Percentiles rank a stretch among this genome's conserved stretches.
These are phyloP conservation scores for Naegleria gruberi DNA, from an alignment of 208 protist species.

Conservation along the genomic window DNA sequence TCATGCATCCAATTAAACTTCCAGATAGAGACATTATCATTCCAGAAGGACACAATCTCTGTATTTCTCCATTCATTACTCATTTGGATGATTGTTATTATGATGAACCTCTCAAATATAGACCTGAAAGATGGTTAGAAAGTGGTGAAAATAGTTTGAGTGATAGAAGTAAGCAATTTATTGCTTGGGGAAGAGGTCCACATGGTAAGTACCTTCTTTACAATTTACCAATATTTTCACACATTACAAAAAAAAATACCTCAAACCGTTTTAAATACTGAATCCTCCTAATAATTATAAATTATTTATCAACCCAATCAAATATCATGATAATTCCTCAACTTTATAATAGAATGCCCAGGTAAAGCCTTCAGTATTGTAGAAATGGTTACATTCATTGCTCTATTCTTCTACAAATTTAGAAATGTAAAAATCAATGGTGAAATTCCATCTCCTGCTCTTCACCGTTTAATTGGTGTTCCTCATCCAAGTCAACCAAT, in stretches of 20 bases:
- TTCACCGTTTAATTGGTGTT: background rate
- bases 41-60: slow-evolving; percentile 4
- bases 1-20: background rate
- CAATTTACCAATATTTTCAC: no score
- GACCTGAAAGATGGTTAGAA: background rate
- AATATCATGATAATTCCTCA: no score
- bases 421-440: background rate
- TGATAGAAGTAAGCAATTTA: background rate
- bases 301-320: no score
- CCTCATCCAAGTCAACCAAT: background rate
- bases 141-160: background rate
- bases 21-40: background rate
- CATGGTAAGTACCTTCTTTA: background rate
- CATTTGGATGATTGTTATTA: background rate
- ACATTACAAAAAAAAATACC: no score
- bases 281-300: no score
- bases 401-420: slow-evolving; percentile 9
- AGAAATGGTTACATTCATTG: background rate
- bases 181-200: background rate
- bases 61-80: background rate
- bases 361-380: background rate
- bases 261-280: no score
- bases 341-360: background rate
- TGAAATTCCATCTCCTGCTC: background rate
- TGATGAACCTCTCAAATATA: background rate